Evolutionary conservation across 2,329 filamentous ascomycete species (phyloP), one percentile per base, ranked within the genome.

Genomic region (Trichoderma semiorbis): DNA sequence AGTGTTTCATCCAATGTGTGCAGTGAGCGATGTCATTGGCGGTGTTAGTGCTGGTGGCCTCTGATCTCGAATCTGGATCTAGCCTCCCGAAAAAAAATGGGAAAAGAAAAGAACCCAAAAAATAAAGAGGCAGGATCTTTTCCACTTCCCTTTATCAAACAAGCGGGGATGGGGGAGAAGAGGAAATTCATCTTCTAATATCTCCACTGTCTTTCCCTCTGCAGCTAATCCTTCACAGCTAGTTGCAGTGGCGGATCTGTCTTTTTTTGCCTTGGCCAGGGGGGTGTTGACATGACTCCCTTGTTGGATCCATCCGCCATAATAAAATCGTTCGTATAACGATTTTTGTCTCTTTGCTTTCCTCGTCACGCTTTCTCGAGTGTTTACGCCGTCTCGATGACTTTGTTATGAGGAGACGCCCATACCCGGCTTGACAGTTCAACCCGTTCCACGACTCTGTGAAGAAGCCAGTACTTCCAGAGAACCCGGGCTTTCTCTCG

Each of bases 61-160:
- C 66, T 39, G 67, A 69, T 69, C 67, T 69, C 30, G 24, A 69
- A 62, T 69, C 67, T 62, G 30, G 47, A 53, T 57, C 39, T 61
- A 36, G 57, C 28, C 14, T 16, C 26, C n/a, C 10, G 24, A 39
- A 30, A 47, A 30, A 67, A 60, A 50, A 6, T 12, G 18, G 21
- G 28, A 11, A 36, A 30, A 69, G 12, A 16, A 26, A 30, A 53
- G 3, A 39, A 39, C 16, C 36, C 36, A 21, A 7, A 30, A 43
- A 21, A 61, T 28, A 50, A 61, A 50, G 16, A 36, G 18, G 32
- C 7, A 53, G 21, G 39, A 3, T 36, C 18, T 57, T 28, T 32
- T 62, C 26, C 8, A n/a, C 6, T 11, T 32, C 2, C 39, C 5
- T 53, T 14, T 12, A 50, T 26, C 5, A 43, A 16, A 12, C 64